Conservation (phyloP, 192 early-diverging fungal genomes). For the Diversispora epigaea region DNA sequence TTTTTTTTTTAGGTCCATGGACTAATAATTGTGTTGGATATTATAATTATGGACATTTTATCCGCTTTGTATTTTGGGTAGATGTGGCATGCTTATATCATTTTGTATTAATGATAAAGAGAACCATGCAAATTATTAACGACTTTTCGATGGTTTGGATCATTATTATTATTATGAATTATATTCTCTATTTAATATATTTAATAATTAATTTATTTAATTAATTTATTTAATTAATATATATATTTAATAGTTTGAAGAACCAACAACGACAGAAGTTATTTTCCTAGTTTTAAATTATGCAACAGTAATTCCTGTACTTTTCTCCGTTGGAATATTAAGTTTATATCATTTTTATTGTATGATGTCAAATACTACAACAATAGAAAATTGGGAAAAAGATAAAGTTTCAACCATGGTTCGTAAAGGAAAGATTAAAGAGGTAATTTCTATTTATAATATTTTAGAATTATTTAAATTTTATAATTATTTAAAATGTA, state of each 20-base stretch:
- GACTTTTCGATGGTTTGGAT: conserved; percentile 35
- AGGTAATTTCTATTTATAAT: conserved; percentile 37
- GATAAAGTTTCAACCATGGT: conserved; percentile 65
- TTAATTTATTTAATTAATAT: too few species aligned
- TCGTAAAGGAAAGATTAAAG: conserved; percentile 56
- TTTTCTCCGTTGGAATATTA: conserved; percentile 70
- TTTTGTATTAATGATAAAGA: conserved; percentile 51
- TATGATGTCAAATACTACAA: conserved; percentile 69
- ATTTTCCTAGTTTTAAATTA: conserved; percentile 75
- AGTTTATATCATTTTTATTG: conserved; percentile 72
- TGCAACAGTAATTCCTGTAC: conserved; percentile 64
- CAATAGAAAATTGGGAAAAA: conserved; percentile 83
- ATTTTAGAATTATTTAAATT: too few species aligned
- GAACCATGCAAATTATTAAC: conserved; percentile 50
- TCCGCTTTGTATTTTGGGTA: conserved; percentile 78
- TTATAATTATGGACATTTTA: conserved; percentile 69
- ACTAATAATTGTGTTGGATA: conserved; percentile 84
- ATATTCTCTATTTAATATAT: neutral
- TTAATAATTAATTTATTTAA: too few species aligned
- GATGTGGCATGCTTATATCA: conserved; percentile 57
- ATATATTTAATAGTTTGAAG: conserved; percentile 8
- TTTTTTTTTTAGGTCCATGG: conserved; percentile 62
- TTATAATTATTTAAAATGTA: too few species aligned
- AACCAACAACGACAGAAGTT: conserved; percentile 62
- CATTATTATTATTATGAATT: neutral